Conservation (phyloP, 2,329 filamentous ascomycete genomes). For the Nothophoma quercina region DNA sequence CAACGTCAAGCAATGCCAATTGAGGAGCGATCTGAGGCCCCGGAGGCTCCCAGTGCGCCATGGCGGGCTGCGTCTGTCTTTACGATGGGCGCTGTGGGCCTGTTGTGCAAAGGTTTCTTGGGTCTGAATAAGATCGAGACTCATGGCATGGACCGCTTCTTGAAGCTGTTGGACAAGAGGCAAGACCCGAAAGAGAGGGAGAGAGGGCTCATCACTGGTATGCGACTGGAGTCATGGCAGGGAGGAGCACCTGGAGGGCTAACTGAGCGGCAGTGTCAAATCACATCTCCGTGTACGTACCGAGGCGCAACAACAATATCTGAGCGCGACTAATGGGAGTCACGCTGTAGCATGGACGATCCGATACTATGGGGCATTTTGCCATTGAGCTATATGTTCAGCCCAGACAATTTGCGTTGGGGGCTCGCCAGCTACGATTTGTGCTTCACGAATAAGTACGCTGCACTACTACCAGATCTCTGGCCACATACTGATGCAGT, state of each 20-base stretch:
- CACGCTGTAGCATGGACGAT: conserved; percentile 78
- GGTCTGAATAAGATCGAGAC: conserved; percentile 78
- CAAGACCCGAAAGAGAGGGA: conserved; percentile 70
- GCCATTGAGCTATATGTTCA: conserved; percentile 75
- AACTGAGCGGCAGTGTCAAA: conserved; percentile 72
- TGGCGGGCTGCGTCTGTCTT: conserved; percentile 78
- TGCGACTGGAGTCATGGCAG: conserved; percentile 22
- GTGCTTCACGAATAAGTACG: conserved; percentile 85
- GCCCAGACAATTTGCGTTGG: conserved; percentile 82
- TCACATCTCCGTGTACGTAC: conserved; percentile 84
- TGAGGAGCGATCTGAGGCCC: conserved; percentile 48
- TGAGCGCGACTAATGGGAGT: conserved; percentile 24
- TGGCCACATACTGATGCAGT: conserved; percentile 21
- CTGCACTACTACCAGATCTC: not conserved
- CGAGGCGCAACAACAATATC: conserved; percentile 10
- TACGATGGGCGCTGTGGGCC: conserved; percentile 76
- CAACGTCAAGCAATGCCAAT: conserved; percentile 47
- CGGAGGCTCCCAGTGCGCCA: conserved; percentile 65
- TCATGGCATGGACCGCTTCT: conserved; percentile 76
- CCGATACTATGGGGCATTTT: conserved; percentile 92
- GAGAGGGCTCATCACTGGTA: conserved; percentile 84
- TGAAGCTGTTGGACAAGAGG: conserved; percentile 77
- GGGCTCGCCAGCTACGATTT: conserved; percentile 93
- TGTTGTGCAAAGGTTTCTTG: conserved; percentile 77
- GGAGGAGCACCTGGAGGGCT: conserved; percentile 16